phyloP scores from a whole-genome alignment of 176 grass and related monocot genomes.

The Tuctoria greenei region DNA sequence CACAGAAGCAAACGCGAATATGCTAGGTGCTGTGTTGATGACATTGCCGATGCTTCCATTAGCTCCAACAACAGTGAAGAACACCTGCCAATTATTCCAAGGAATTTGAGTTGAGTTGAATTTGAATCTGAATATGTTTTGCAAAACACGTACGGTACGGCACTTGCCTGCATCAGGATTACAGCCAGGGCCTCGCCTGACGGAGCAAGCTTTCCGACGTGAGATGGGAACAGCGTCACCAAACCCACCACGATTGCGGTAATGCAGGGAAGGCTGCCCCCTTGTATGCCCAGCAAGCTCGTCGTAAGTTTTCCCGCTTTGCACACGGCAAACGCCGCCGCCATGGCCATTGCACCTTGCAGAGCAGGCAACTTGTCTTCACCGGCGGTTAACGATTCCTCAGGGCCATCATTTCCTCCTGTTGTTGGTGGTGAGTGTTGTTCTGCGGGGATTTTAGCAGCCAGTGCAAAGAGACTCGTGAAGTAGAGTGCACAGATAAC shows the following conservation, averaged over 20 bases:
- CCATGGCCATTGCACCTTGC: constrained; percentile 52
- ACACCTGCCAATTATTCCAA: constrained; percentile 44
- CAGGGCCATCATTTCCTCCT: constrained; percentile 39
- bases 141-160: neutral
- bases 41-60: constrained; percentile 73
- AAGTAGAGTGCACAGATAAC: constrained; percentile 82
- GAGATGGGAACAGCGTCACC: constrained; percentile 65
- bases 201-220: constrained; percentile 51
- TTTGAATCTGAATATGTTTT: too few species aligned
- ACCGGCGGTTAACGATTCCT: constrained; percentile 16
- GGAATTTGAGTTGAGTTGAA: neutral
- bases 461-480: constrained; percentile 62
- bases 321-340: constrained; percentile 65
- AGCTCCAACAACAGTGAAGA: constrained; percentile 73
- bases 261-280: constrained; percentile 70
- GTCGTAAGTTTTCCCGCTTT: constrained; percentile 50
- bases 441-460: constrained; percentile 64
- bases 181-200: constrained; percentile 61
- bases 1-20: constrained; percentile 62
- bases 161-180: constrained; percentile 73
- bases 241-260: constrained; percentile 68
- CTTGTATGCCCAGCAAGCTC: constrained; percentile 53
- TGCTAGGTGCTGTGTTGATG: constrained; percentile 64
- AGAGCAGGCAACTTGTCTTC: constrained; percentile 60
- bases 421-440: neutral